Percentiles rank a stretch among this genome's conserved stretches.
These are phyloP conservation scores for Periconia macrospinosa DNA, from an alignment of 2,329 filamentous ascomycete species.

Conservation along the genomic window DNA sequence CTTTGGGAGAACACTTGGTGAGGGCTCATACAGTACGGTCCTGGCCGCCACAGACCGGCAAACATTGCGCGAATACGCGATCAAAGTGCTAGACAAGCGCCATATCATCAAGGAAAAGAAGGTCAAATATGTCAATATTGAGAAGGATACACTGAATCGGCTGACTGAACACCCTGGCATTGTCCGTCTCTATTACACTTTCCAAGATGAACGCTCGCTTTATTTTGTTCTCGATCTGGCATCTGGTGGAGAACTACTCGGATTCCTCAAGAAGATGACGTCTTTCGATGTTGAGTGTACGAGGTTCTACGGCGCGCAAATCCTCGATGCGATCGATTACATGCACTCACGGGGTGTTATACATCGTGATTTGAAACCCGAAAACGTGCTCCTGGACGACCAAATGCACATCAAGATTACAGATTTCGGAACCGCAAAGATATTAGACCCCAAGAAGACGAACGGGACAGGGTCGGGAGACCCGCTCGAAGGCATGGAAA, in stretches of 20 bases:
- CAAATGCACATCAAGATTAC: slow-evolving; percentile 99
- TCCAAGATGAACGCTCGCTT: slow-evolving; percentile 92
- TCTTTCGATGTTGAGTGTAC: slow-evolving; percentile 96
- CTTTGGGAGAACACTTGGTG: slow-evolving; percentile 86
- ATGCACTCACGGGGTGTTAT: slow-evolving; percentile 98
- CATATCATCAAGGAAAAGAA: slow-evolving; percentile 99
- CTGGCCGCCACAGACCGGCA: slow-evolving; percentile 90
- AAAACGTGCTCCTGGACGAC: slow-evolving; percentile 92
- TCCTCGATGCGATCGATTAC: slow-evolving; percentile 93
- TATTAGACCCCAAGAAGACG: slow-evolving; percentile 64
- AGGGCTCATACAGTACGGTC: slow-evolving; percentile 97
- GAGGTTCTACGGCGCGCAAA: slow-evolving; percentile 91
- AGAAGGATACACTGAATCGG: slow-evolving; percentile 96
- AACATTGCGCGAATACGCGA: slow-evolving; percentile 92
- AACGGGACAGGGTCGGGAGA: slow-evolving; percentile 49
- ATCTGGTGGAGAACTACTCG: slow-evolving; percentile 86
- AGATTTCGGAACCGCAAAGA: slow-evolving; percentile 97
- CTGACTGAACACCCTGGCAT: slow-evolving; percentile 96
- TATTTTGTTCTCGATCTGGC: slow-evolving; percentile 97
- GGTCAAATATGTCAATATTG: slow-evolving; percentile 99
- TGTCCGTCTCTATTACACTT: slow-evolving; percentile 96
- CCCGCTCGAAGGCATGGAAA: slow-evolving; percentile 61
- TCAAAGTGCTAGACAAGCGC: slow-evolving; percentile 96
- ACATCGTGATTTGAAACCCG: slow-evolving; percentile 93
- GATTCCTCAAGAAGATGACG: slow-evolving; percentile 88